A percentile compares a stretch with the other conserved stretches of the same genome.
phyloP scores from a whole-genome alignment of 2,329 filamentous ascomycete genomes.

The Tolypocladium nubicola region DNA sequence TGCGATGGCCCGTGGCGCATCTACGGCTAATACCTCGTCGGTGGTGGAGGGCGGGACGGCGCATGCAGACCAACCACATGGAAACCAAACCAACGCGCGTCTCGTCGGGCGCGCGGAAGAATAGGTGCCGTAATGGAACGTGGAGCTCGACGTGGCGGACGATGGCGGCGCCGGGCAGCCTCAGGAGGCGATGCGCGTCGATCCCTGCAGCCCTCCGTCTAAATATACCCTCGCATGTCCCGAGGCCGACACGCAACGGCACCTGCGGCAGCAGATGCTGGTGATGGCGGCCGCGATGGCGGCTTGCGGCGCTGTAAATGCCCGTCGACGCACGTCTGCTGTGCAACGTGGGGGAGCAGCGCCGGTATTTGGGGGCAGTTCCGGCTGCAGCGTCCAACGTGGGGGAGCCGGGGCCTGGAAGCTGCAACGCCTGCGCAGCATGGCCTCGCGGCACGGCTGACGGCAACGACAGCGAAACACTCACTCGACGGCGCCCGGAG shows the following conservation, averaged over 20 bases:
- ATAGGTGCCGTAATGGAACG: not conserved
- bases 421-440: too few relatives aligned
- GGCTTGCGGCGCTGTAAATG: not conserved
- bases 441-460: too few relatives aligned
- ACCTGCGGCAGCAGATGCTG: not conserved
- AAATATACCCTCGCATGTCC: too few relatives aligned
- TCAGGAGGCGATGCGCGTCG: not conserved
- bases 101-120: not conserved
- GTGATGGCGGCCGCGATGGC: not conserved
- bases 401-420: not conserved
- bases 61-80: too few relatives aligned
- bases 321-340: too few relatives aligned
- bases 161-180: too few relatives aligned
- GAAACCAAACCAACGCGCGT: not conserved
- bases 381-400: not conserved
- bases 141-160: not conserved
- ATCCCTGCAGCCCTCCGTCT: not conserved
- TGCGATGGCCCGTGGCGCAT: conserved; percentile 6
- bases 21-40: not conserved
- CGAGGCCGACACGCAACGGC: too few relatives aligned
- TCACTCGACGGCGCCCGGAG: too few relatives aligned
- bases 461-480: too few relatives aligned
- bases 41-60: not conserved
- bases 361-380: not conserved
- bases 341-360: not conserved